Percentiles rank a stretch among this genome's conserved stretches.
Evolutionary conservation across 768 basidiomycete genomes (phyloP).

Genomic region (Boletellus ananiceps): DNA sequence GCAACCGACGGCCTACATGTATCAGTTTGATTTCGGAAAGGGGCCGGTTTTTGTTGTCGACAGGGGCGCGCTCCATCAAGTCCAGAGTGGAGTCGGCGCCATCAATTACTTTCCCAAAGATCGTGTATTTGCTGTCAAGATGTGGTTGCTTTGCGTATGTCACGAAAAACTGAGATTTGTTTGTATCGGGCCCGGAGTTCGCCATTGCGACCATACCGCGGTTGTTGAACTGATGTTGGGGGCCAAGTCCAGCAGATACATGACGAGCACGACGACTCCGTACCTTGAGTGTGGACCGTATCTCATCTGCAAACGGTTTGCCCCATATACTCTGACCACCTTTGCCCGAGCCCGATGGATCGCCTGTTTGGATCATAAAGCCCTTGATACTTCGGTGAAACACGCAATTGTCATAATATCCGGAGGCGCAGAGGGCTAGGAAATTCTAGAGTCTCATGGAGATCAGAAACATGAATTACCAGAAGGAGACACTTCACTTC

Average conservation of each 20-base stretch:
- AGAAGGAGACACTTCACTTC: slow-evolving; percentile 52
- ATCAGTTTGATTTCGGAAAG: slow-evolving; percentile 78
- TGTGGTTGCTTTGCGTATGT: slow-evolving; percentile 91
- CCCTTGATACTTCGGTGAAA: slow-evolving; percentile 95
- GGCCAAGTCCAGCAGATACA: not conserved
- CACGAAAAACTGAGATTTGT: slow-evolving; percentile 89
- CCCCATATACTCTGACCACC: slow-evolving; percentile 98
- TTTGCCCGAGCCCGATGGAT: slow-evolving; percentile 87
- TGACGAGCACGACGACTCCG: slow-evolving; percentile 3
- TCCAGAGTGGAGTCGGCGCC: slow-evolving; percentile 93
- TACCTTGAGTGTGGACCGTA: slow-evolving; percentile 91
- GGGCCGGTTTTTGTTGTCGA: slow-evolving; percentile 87
- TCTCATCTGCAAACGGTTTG: slow-evolving; percentile 85
- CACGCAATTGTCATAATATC: slow-evolving; percentile 76
- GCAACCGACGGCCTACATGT: slow-evolving; percentile 47
- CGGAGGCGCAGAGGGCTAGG: slow-evolving; percentile 87
- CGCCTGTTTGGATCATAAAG: slow-evolving; percentile 95
- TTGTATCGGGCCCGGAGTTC: slow-evolving; percentile 90
- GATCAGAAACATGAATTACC: slow-evolving; percentile 1
- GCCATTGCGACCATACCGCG: slow-evolving; percentile 98
- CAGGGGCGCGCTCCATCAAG: slow-evolving; percentile 88
- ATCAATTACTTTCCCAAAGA: slow-evolving; percentile 97
- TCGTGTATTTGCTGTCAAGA: slow-evolving; percentile 91
- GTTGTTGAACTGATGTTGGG: slow-evolving; percentile 73
- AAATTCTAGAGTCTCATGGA: slow-evolving; percentile 65